phyloP scores from a whole-genome alignment of 2,329 filamentous ascomycete species.

The Emmonsia crescens region DNA sequence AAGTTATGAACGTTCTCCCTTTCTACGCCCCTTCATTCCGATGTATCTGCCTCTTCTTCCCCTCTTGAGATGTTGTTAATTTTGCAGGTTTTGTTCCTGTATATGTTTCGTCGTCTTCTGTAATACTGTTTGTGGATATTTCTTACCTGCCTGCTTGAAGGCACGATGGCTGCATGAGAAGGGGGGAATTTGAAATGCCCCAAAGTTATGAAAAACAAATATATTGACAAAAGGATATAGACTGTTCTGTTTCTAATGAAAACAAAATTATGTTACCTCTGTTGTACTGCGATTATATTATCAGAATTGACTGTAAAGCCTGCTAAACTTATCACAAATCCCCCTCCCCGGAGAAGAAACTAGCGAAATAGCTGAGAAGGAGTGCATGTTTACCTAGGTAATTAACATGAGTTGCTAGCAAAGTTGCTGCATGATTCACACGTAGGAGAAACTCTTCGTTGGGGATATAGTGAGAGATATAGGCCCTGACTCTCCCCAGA shows the following conservation, averaged over 20 bases:
- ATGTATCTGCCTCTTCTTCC: not conserved
- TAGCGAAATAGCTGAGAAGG: not conserved
- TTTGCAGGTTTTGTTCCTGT: not conserved
- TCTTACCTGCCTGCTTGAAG: not conserved
- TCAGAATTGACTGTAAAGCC: not conserved
- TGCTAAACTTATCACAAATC: no score
- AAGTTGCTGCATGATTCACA: no score
- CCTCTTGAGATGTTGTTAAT: not conserved
- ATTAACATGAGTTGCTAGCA: not conserved
- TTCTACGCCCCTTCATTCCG: not conserved
- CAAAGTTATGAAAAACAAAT: not conserved
- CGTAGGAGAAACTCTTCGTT: no score
- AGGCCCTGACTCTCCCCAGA: no score
- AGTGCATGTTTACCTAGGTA: not conserved
- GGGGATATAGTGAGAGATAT: no score
- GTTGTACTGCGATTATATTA: not conserved
- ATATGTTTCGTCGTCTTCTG: not conserved
- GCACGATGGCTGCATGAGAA: not conserved
- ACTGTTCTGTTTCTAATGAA: not conserved
- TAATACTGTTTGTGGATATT: not conserved
- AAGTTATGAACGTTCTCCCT: not conserved
- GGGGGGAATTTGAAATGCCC: not conserved
- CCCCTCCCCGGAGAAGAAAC: not conserved
- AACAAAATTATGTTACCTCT: not conserved
- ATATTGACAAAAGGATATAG: not conserved